These are phyloP conservation scores for Mariannaea elegans DNA, from an alignment of 2,329 filamentous ascomycete genomes.

Conservation along the genomic window DNA sequence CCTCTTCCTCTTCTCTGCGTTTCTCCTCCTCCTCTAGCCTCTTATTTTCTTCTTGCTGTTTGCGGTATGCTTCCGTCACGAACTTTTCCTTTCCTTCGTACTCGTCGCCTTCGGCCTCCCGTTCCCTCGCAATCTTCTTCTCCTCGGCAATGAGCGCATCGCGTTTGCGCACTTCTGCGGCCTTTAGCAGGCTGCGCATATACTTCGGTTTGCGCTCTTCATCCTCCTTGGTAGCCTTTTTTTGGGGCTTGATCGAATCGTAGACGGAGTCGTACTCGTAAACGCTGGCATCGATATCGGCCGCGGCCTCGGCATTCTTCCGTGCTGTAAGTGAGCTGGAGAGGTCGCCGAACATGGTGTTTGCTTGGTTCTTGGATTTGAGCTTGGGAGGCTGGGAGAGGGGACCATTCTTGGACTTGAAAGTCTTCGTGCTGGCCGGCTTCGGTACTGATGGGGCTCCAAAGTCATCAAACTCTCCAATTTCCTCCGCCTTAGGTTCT, in stretches of 20 bases:
- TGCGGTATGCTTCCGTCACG: slow-evolving; percentile 84
- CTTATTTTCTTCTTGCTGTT: slow-evolving; percentile 79
- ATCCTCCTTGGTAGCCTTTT: slow-evolving; percentile 62
- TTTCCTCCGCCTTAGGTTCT: slow-evolving; percentile 59
- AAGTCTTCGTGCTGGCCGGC: slow-evolving; percentile 41
- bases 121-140: slow-evolving; percentile 79
- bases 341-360: slow-evolving; percentile 68
- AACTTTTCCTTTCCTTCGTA: slow-evolving; percentile 87
- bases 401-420: slow-evolving; percentile 45
- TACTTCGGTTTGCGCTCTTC: slow-evolving; percentile 77
- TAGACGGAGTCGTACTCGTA: slow-evolving; percentile 89
- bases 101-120: slow-evolving; percentile 82
- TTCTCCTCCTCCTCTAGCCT: slow-evolving; percentile 77
- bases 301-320: slow-evolving; percentile 70
- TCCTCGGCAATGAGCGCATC: slow-evolving; percentile 82
- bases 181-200: slow-evolving; percentile 77
- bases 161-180: slow-evolving; percentile 79
- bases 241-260: slow-evolving; percentile 76
- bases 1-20: slow-evolving; percentile 69
- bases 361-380: slow-evolving; percentile 53
- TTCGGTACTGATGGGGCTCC: slow-evolving; percentile 35
- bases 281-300: slow-evolving; percentile 74
- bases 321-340: slow-evolving; percentile 71
- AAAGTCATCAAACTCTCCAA: slow-evolving; percentile 70
- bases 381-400: slow-evolving; percentile 53